These are phyloP conservation scores for Plasmopara halstedii DNA, from an alignment of 352 stramenopile genomes.

Conservation along the genomic window DNA sequence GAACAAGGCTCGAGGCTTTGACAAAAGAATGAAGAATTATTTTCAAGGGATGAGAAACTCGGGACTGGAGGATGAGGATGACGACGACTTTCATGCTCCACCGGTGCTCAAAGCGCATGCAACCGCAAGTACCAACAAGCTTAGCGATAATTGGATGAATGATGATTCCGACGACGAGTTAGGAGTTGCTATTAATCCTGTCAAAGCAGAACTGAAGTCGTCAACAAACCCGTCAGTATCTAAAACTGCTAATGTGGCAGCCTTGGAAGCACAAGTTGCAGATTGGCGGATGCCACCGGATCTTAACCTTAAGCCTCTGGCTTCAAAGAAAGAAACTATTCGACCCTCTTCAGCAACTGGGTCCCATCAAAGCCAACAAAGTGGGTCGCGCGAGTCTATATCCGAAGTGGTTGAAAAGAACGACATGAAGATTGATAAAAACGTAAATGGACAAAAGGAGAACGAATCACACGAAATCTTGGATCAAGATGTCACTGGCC, in stretches of 20 bases:
- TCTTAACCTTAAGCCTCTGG: background rate
- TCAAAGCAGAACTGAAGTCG: conserved; percentile 13
- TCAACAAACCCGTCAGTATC: background rate
- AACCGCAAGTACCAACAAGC: background rate
- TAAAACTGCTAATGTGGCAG: conserved; percentile 11
- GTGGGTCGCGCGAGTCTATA: conserved; percentile 3
- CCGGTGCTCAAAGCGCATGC: background rate
- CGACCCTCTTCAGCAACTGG: no score
- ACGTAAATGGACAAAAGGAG: conserved; percentile 1
- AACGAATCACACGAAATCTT: background rate
- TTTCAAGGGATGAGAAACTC: background rate
- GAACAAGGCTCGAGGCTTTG: background rate
- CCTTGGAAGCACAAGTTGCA: conserved; percentile 10
- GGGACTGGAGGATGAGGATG: background rate
- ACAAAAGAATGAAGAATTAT: background rate
- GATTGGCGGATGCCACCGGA: conserved; percentile 11
- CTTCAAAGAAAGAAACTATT: conserved; percentile 1
- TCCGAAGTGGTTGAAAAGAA: background rate
- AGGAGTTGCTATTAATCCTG: background rate
- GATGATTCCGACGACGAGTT: background rate
- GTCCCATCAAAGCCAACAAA: conserved; percentile 1
- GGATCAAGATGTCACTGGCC: background rate
- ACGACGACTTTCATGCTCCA: background rate
- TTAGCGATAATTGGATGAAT: background rate
- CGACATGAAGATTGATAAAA: conserved; percentile 11